Percentiles rank a stretch among this genome's conserved stretches.
phyloP scores from a whole-genome alignment of 352 stramenopile species.

The Phytophthora brassicae region DNA sequence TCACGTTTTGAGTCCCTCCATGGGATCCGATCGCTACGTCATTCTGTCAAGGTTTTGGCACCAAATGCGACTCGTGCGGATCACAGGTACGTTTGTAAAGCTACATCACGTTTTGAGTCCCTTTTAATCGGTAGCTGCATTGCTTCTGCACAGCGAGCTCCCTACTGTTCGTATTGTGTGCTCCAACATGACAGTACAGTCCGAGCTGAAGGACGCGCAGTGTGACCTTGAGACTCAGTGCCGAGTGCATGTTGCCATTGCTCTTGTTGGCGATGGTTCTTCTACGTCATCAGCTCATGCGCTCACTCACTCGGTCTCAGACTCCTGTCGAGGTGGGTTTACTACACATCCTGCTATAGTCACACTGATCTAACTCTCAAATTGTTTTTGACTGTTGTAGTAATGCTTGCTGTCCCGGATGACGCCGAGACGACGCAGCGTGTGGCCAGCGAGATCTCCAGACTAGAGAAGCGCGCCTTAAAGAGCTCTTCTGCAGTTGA shows the following conservation, averaged over 20 bases:
- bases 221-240: slow-evolving; percentile 53
- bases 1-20: too few relatives aligned
- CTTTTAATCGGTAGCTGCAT: not conserved
- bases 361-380: not conserved
- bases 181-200: slow-evolving; percentile 28
- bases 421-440: slow-evolving; percentile 68
- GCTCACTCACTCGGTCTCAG: slow-evolving; percentile 56
- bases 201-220: slow-evolving; percentile 38
- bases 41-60: slow-evolving; percentile 73
- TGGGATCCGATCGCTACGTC: slow-evolving; percentile 91
- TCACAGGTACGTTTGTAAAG: slow-evolving; percentile 22
- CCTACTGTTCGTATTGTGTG: slow-evolving; percentile 38
- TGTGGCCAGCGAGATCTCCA: slow-evolving; percentile 57
- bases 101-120: not conserved
- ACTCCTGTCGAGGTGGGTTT: slow-evolving; percentile 53
- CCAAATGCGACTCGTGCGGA: slow-evolving; percentile 36
- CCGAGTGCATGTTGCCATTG: slow-evolving; percentile 34
- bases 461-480: slow-evolving; percentile 59
- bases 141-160: slow-evolving; percentile 18
- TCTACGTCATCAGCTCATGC: slow-evolving; percentile 19
- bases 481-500: slow-evolving; percentile 61
- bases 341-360: not conserved
- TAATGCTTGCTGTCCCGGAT: slow-evolving; percentile 63
- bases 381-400: slow-evolving; percentile 24
- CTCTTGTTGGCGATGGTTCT: not conserved